Base-by-base conservation (phyloP, 495 filamentous ascomycete species). In the Umbilicaria muhlenbergii region DNA sequence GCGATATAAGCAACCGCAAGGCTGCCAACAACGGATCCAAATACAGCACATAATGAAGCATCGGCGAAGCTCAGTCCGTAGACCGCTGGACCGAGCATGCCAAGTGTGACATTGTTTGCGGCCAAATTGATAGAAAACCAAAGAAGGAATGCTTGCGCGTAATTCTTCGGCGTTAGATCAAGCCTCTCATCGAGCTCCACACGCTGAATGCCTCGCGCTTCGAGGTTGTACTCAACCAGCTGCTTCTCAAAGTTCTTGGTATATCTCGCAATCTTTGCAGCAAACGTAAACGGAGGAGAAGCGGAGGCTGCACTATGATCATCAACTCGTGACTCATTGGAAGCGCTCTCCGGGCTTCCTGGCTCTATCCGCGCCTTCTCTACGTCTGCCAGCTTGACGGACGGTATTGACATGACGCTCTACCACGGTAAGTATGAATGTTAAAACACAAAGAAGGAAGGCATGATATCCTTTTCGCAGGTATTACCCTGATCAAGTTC, bases 41-140 rank as follows among this genome's bases (percentile, higher is more conserved):
- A 75, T 2, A 80, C 68, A 41, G 77, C 74, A 57, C 75, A 80
- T 3, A 86, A 54, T 3, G 73, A 65, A 24, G 76, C 68, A 56
- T 87, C 83, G 21, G 57, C 51, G 51, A 86, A 86, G 32, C 75
- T 75, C 7, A 88, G 66, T 1, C 65, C 65, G 57, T 75, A 87
- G n/a, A 83, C 67, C 1, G 71, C 65, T 13, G 80, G 78, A 0
- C 78, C 82, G 12, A 88, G 66, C 67, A 85, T 77, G 2, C 79
- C 83, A 7, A 83, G 65, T 0, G 80, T 80, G 43, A 85, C 73
- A 57, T 86, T 86, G 58, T 83, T 83, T 38, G 79, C 74, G 0
- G 80, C 77, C 31, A 85, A 65, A 54, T 88, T 88, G 61, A 85
- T 71, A 1, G 78, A 78, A 45, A 84, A 66, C 83, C 83, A 88